Evolutionary conservation across 345 rosid species (phyloP).

Genomic region (Hibiscus tridactylites): DNA sequence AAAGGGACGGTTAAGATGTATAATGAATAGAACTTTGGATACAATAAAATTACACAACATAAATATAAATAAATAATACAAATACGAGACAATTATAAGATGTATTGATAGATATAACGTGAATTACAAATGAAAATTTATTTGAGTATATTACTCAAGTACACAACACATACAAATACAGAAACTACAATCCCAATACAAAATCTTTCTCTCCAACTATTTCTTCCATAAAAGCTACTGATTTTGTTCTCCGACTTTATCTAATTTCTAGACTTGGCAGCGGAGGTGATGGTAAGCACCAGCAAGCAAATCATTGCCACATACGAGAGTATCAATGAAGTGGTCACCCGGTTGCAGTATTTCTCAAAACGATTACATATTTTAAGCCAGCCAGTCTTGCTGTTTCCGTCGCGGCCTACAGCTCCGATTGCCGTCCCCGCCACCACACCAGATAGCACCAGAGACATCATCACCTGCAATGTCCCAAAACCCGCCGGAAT

Average conservation of each 20-base stretch:
- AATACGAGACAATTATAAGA: too few species aligned
- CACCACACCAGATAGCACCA: conserved; percentile 43
- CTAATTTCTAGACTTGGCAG: conserved; percentile 32
- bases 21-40: too few species aligned
- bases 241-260: neutral
- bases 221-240: too few species aligned
- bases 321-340: conserved; percentile 28
- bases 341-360: conserved; percentile 34
- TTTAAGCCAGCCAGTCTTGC: conserved; percentile 58
- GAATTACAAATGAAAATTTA: too few species aligned
- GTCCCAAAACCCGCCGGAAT: neutral
- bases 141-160: too few species aligned
- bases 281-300: conserved; percentile 42
- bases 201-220: too few species aligned
- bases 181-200: too few species aligned
- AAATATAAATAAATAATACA: too few species aligned
- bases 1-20: too few species aligned
- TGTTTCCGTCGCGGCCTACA: conserved; percentile 46
- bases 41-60: too few species aligned
- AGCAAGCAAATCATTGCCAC: conserved; percentile 26
- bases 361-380: conserved; percentile 35
- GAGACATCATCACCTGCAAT: conserved; percentile 33
- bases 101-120: too few species aligned
- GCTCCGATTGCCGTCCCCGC: conserved; percentile 50
- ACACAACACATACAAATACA: too few species aligned